Evolutionary conservation across 2,329 filamentous ascomycete genomes (phyloP), one percentile per base, ranked within the genome.

Genomic region (Grosmannia clavigera): DNA sequence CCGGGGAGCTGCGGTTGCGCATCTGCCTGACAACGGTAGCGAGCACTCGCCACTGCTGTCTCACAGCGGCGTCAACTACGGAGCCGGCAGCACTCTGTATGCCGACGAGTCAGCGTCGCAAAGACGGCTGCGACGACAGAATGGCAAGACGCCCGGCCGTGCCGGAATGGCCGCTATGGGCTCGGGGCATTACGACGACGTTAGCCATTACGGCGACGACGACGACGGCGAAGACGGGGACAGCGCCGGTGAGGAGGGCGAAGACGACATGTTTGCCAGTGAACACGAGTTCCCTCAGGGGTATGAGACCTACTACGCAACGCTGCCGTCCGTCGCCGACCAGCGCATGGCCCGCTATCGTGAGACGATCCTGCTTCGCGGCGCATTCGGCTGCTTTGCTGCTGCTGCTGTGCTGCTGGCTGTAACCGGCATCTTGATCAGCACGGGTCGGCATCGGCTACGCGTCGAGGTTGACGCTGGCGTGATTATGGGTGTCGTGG

Each of bases 381-480:
- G 74, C 38, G 81, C 80, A 16, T 65, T 81, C 16, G 74, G 75
- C 50, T 78, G 78, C 53, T 85, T 88, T 64, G 72, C 74, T 2
- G 78, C 82, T 0, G 80, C 87, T 0, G 78, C 85, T 43, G 70
- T 85, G 7, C 77, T 92, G 10, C 78, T 90, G 43, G 70, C 79
- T 55, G 78, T 92, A 38, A 81, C 87, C 0, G 77, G 77, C 46
- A 76, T 87, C 11, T 79, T 94, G 46, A 82, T 88, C 38, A 73
- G 76, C 16, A 88, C 88, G 1, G 88, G 87, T 10, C 78, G 81
- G 55, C 85, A 83, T 68, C 86, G 81, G 69, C 77, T 86, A 64
- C 77, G 81, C 5, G 77, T 83, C n/a, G 83, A 89, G 69, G 88
- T 92, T 3, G 87, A 92, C 66, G 82, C 81, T 0, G 88, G 85